These are phyloP conservation scores for Diaporthe citriasiana DNA, from an alignment of 2,329 filamentous ascomycete species.

Conservation along the genomic window DNA sequence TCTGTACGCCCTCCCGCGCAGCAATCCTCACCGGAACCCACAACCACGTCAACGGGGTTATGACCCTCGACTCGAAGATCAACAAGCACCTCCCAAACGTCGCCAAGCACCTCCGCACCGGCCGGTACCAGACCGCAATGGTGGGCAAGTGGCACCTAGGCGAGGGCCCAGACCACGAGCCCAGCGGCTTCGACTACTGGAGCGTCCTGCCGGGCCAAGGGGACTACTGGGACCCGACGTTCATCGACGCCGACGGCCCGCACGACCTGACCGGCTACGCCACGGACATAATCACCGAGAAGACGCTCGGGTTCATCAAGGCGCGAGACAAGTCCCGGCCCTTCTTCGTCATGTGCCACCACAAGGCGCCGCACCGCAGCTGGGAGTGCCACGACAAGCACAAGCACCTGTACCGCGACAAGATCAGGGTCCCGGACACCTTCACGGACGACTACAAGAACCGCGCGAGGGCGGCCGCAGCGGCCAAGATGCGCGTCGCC, in stretches of 20 bases:
- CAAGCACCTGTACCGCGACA: conserved; percentile 62
- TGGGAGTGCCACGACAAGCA: conserved; percentile 67
- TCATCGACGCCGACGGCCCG: conserved; percentile 58
- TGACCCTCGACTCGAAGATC: conserved; percentile 64
- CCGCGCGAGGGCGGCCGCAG: conserved; percentile 61
- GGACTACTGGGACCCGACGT: conserved; percentile 64
- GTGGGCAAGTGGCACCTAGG: conserved; percentile 69
- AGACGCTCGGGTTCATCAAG: conserved; percentile 59
- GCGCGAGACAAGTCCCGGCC: conserved; percentile 54
- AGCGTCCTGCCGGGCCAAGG: conserved; percentile 65
- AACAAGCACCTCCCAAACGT: conserved; percentile 66
- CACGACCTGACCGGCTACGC: conserved; percentile 58
- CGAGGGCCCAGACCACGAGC: conserved; percentile 60
- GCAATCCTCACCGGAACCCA: conserved; percentile 65
- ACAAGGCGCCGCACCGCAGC: conserved; percentile 67
- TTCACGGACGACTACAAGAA: conserved; percentile 69
- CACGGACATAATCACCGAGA: conserved; percentile 67
- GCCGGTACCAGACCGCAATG: conserved; percentile 66
- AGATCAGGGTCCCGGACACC: conserved; percentile 63
- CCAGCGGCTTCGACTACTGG: conserved; percentile 67
- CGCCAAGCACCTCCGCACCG: conserved; percentile 62
- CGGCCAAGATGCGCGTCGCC: conserved; percentile 66
- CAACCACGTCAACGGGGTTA: conserved; percentile 67
- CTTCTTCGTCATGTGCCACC: conserved; percentile 70
- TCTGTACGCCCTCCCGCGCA: conserved; percentile 66